These are phyloP conservation scores for Tylopilus sp. DNA, from an alignment of 768 basidiomycete genomes.

Conservation along the genomic window DNA sequence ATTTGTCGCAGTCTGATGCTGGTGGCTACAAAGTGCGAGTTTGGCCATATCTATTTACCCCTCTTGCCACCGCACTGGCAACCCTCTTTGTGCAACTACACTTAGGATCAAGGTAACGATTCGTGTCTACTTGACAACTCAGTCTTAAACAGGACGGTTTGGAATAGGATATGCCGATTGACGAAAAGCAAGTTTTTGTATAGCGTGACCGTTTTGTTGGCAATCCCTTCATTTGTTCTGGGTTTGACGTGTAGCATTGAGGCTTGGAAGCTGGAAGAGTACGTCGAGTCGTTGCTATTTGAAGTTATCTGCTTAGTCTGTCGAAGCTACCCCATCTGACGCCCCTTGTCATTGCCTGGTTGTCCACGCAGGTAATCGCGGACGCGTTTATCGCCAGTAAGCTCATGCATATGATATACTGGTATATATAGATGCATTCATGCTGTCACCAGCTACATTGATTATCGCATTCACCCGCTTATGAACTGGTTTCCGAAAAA, in stretches of 20 bases:
- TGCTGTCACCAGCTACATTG: not conserved
- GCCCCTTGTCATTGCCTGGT: constrained; percentile 44
- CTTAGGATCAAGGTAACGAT: constrained; percentile 33
- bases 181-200: constrained; percentile 22
- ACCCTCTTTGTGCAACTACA: constrained; percentile 49
- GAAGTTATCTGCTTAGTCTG: constrained; percentile 21
- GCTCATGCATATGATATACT: no score
- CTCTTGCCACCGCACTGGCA: constrained; percentile 43
- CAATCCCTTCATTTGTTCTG: constrained; percentile 39
- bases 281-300: constrained; percentile 7
- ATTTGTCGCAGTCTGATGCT: no score
- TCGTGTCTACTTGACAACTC: not conserved
- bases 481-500: not conserved
- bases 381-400: constrained; percentile 48
- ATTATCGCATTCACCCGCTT: not conserved
- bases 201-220: constrained; percentile 33
- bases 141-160: not conserved
- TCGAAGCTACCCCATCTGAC: constrained; percentile 39
- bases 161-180: constrained; percentile 18
- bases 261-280: constrained; percentile 42
- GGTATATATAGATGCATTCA: no score
- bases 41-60: constrained; percentile 54
- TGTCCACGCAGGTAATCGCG: constrained; percentile 41
- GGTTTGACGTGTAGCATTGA: constrained; percentile 42
- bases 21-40: no score